Conservation (phyloP, 2,329 filamentous ascomycete genomes). For the Pleomassaria siparia region DNA sequence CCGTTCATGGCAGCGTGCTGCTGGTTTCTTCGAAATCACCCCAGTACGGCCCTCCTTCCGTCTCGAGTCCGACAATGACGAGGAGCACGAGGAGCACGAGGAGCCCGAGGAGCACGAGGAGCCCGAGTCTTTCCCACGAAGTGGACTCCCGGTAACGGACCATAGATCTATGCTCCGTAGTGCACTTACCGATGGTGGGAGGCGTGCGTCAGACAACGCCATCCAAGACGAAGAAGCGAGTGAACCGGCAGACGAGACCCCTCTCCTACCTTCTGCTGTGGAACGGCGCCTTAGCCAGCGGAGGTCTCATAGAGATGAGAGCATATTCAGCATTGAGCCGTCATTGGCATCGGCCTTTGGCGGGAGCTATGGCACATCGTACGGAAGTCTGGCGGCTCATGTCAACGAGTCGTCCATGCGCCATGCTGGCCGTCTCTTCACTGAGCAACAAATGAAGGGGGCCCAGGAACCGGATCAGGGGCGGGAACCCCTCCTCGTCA, state of each 20-base stretch:
- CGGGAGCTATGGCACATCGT: constrained; percentile 69
- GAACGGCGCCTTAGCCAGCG: constrained; percentile 30
- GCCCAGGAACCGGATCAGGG: constrained; percentile 48
- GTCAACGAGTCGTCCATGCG: constrained; percentile 59
- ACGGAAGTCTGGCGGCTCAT: constrained; percentile 60
- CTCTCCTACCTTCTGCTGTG: constrained; percentile 28
- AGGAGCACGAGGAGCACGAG: constrained; percentile 47
- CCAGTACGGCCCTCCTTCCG: constrained; percentile 76
- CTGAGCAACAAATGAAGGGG: constrained; percentile 49
- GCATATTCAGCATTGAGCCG: constrained; percentile 53
- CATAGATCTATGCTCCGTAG: constrained; percentile 47
- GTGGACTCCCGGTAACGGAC: constrained; percentile 38
- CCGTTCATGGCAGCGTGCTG: constrained; percentile 87
- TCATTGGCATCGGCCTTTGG: constrained; percentile 67
- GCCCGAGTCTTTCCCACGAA: constrained; percentile 39
- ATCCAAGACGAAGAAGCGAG: constrained; percentile 39
- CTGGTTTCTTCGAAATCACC: constrained; percentile 83
- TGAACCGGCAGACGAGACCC: constrained; percentile 30
- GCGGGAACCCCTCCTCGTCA: constrained; percentile 77
- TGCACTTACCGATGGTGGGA: constrained; percentile 41
- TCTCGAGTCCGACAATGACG: constrained; percentile 42
- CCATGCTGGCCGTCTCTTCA: constrained; percentile 56
- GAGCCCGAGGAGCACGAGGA: constrained; percentile 51
- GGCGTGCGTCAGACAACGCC: constrained; percentile 42
- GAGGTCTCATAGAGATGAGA: constrained; percentile 42